Conservation (phyloP, 2,329 filamentous ascomycete species). For the Aspergillus pseudotamarii region DNA sequence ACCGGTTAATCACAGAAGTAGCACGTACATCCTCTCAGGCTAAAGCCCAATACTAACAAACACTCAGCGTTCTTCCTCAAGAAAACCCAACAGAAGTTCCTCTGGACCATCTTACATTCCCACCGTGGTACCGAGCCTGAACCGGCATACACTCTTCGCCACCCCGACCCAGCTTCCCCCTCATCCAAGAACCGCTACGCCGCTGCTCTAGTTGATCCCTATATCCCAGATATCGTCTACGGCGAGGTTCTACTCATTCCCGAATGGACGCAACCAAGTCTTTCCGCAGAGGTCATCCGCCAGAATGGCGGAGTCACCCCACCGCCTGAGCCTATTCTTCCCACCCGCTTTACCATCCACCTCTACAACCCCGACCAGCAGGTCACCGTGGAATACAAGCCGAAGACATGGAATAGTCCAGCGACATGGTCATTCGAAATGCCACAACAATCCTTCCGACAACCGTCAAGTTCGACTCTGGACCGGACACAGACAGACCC, state of each 20-base stretch:
- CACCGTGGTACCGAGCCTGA: slow-evolving; percentile 79
- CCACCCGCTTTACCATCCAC: slow-evolving; percentile 78
- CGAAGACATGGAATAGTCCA: slow-evolving; percentile 77
- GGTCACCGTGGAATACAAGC: slow-evolving; percentile 67
- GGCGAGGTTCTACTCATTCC: slow-evolving; percentile 84
- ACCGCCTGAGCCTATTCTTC: slow-evolving; percentile 71
- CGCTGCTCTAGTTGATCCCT: slow-evolving; percentile 79
- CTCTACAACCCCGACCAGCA: slow-evolving; percentile 94
- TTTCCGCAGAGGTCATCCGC: slow-evolving; percentile 80
- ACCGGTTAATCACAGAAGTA: neutral
- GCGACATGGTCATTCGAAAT: slow-evolving; percentile 91
- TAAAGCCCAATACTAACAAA: neutral
- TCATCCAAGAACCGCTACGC: slow-evolving; percentile 82
- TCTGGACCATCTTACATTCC: slow-evolving; percentile 48
- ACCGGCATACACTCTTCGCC: slow-evolving; percentile 78
- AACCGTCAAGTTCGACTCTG: slow-evolving; percentile 75
- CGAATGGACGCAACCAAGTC: slow-evolving; percentile 79
- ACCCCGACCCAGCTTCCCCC: slow-evolving; percentile 70
- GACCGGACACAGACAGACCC: slow-evolving; percentile 72
- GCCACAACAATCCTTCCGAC: slow-evolving; percentile 79
- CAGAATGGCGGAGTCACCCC: slow-evolving; percentile 66
- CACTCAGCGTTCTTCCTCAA: slow-evolving; percentile 62
- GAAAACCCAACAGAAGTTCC: slow-evolving; percentile 48
- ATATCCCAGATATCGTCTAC: slow-evolving; percentile 78
- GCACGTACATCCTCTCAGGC: neutral